These are phyloP conservation scores for Citrullus amarus DNA, from an alignment of 306 rosid genomes.

Conservation along the genomic window DNA sequence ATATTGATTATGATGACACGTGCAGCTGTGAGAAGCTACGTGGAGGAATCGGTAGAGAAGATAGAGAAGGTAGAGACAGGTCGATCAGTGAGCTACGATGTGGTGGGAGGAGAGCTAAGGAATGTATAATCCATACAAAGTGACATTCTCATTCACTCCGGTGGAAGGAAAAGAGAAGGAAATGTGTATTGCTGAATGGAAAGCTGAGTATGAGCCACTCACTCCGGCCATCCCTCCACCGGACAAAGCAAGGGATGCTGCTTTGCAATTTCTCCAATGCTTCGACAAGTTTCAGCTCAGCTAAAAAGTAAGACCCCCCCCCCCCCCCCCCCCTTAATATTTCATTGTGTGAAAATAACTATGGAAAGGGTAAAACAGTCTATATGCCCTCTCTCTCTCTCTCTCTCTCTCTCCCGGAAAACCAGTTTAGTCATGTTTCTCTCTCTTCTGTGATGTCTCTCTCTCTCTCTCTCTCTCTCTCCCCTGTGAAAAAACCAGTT, in stretches of 20 bases:
- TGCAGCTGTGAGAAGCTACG: slow-evolving; percentile 22
- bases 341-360: not conserved
- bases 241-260: slow-evolving; percentile 24
- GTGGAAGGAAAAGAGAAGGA: slow-evolving; percentile 17
- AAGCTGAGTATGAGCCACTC: slow-evolving; percentile 21
- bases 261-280: slow-evolving; percentile 23
- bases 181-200: slow-evolving; percentile 24
- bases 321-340: not conserved
- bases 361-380: not conserved
- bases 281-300: slow-evolving; percentile 23
- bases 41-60: slow-evolving; percentile 26
- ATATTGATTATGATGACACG: not conserved
- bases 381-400: not conserved
- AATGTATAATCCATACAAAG: slow-evolving; percentile 30
- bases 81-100: slow-evolving; percentile 21
- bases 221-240: slow-evolving; percentile 22
- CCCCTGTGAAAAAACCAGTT: not conserved
- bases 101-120: slow-evolving; percentile 26
- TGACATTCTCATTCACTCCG: slow-evolving; percentile 29
- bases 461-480: not conserved
- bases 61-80: slow-evolving; percentile 30
- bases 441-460: not conserved
- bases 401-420: not conserved
- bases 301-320: not conserved
- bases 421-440: not conserved